phyloP scores from a whole-genome alignment of 2,329 filamentous ascomycete species.

The Dothideomycetes sp. region DNA sequence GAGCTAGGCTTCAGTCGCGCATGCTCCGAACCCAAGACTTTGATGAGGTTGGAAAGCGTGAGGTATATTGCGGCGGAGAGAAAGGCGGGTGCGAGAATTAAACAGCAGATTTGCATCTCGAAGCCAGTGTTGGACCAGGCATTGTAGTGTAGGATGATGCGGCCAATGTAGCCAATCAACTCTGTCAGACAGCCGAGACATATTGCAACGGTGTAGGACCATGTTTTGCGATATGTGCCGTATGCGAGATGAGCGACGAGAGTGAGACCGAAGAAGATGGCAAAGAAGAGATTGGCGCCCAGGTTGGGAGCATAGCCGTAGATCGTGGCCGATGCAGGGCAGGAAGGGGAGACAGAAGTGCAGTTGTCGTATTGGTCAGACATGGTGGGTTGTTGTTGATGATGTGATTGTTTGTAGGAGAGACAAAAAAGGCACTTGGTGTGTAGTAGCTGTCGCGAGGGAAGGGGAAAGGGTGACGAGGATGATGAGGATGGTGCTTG shows the following conservation, averaged over 20 bases:
- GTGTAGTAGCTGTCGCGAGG: no score
- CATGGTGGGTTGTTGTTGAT: neutral
- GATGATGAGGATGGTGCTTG: no score
- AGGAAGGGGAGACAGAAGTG: neutral
- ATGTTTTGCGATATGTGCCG: neutral
- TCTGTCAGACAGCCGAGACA: neutral
- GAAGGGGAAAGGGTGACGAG: no score
- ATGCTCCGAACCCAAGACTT: conserved; percentile 34
- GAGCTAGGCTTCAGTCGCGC: conserved; percentile 11
- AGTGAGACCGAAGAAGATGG: neutral
- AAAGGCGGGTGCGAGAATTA: conserved; percentile 48
- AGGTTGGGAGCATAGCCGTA: neutral
- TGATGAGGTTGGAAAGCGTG: conserved; percentile 44
- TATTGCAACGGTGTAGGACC: neutral
- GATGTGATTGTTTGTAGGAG: no score
- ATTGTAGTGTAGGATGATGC: conserved; percentile 42
- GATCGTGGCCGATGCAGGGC: neutral
- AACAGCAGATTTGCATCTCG: conserved; percentile 33
- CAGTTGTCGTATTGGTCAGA: no score
- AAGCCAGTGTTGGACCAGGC: conserved; percentile 31
- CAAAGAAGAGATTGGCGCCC: neutral
- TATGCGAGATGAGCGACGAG: neutral
- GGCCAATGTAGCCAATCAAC: conserved; percentile 41
- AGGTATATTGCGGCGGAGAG: conserved; percentile 45
- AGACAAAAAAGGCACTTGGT: no score